Conservation (phyloP, 495 filamentous ascomycete genomes). For the Penicillium paradoxum region DNA sequence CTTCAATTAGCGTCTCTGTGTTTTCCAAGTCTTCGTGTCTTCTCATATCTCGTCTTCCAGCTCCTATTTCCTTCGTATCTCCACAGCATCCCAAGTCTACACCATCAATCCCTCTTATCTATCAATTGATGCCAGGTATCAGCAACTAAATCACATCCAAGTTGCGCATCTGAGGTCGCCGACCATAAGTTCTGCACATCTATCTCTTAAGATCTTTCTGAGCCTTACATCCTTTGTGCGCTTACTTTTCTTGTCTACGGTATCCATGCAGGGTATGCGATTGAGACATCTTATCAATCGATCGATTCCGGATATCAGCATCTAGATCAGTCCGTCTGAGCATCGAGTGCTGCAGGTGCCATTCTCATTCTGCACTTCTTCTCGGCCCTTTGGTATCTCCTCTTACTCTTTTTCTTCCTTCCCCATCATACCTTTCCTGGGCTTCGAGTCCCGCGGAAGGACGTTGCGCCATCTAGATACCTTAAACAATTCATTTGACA, state of each 20-base stretch:
- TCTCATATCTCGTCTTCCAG: background rate
- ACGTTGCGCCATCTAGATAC: background rate
- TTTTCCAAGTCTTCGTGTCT: background rate
- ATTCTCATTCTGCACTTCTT: background rate
- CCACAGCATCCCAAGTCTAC: background rate
- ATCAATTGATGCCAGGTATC: conserved; percentile 9
- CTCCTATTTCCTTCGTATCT: background rate
- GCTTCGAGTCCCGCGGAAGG: background rate
- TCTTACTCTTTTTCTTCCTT: background rate
- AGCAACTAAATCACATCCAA: conserved; percentile 1
- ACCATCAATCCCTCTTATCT: background rate
- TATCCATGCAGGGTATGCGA: background rate
- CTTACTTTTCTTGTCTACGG: background rate
- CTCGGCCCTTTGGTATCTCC: background rate
- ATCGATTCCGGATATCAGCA: background rate
- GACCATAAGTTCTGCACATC: background rate
- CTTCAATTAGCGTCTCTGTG: background rate
- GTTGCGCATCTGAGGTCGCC: background rate
- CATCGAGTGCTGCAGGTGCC: background rate
- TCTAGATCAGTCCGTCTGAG: background rate
- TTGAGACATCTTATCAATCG: background rate
- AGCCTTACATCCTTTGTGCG: background rate
- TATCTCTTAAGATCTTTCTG: background rate
- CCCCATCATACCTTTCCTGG: background rate
- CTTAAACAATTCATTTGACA: background rate